phyloP scores from a whole-genome alignment of 2,329 filamentous ascomycete species.

The Xylaria multiplex region DNA sequence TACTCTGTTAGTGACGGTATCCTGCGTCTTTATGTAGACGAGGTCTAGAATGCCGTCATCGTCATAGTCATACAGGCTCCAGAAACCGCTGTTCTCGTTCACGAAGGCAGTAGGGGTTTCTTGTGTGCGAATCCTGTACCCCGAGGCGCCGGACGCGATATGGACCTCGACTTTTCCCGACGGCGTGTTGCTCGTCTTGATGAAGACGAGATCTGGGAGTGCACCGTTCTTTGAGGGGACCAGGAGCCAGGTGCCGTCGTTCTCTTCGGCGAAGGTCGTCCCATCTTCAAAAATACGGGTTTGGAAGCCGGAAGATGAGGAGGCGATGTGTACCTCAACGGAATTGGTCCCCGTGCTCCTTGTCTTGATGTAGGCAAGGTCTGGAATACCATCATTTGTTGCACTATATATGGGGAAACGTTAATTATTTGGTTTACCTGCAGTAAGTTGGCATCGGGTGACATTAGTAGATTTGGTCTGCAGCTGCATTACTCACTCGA shows the following conservation, averaged over 20 bases:
- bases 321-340: conserved; percentile 32
- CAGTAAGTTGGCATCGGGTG: not conserved
- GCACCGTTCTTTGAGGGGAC: conserved; percentile 17
- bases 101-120: conserved; percentile 23
- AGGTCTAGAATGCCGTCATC: conserved; percentile 24
- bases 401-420: not conserved
- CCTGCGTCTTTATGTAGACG: conserved; percentile 28
- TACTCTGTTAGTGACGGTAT: conserved; percentile 13
- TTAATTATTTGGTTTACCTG: not conserved
- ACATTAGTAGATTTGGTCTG: not conserved
- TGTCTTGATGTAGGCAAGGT: conserved; percentile 33
- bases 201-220: conserved; percentile 29
- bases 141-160: conserved; percentile 28
- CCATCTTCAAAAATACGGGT: conserved; percentile 26
- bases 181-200: conserved; percentile 30
- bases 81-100: conserved; percentile 26
- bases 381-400: conserved; percentile 5
- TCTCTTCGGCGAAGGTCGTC: conserved; percentile 19
- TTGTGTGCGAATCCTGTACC: conserved; percentile 18
- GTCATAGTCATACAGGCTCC: conserved; percentile 29
- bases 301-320: conserved; percentile 27
- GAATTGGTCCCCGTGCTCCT: conserved; percentile 9
- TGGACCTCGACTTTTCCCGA: conserved; percentile 26
- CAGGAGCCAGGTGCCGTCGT: conserved; percentile 29
- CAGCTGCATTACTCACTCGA: conserved; percentile 23